Base-by-base conservation (phyloP, 352 stramenopile genomes). In the Globisporangium lucens region DNA sequence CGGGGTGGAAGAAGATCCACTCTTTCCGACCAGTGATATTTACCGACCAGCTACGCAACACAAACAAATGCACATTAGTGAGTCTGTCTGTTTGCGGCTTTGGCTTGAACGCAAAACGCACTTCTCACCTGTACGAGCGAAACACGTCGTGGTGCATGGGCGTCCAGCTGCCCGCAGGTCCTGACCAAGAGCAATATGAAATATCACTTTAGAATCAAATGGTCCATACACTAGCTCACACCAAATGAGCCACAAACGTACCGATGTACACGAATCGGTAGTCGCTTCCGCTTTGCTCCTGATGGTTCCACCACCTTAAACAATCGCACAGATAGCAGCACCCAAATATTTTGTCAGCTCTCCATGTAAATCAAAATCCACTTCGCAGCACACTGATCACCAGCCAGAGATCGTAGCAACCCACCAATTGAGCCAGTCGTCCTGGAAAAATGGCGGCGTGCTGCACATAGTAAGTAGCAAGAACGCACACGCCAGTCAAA, bases 191-290 rank as follows among this genome's bases (percentile, higher is more conserved):
- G 17, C 22, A 51, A n/a, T 9, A 3, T 24, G 24, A 24, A 24
- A 24, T 24, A 15, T 49, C 7, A 6, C 41, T 24, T 27, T 15
- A 53, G 20, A 53, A 4, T n/a, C 0, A 33, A 61, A 59, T 29
- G 30, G 46, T 7, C 56, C 49, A 24, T 33, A 35, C 51, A 43
- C 6, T n/a, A 59, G 17, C 38, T 46, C 43, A 61, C 27, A 30
- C 41, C 15, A 46, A 59, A 24, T 9, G 24, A n/a, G 46, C 60
- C 24, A 29, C 6, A 49, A 35, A 10, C 36, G 1, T 24, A 90
- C 87, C 97, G 38, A 98, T 90, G 72, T 99, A 99, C 10, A 99
- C 92, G 67, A 99, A 99, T 58, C 93, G 89, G 78, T 98, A 99
- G 74, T 98, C 93, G 56, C 92, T 89, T 38, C 78, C 67, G 52